Percentiles rank a stretch among this genome's conserved stretches.
Evolutionary conservation across 768 basidiomycete genomes (phyloP).

Genomic region (Boletus speciosus): DNA sequence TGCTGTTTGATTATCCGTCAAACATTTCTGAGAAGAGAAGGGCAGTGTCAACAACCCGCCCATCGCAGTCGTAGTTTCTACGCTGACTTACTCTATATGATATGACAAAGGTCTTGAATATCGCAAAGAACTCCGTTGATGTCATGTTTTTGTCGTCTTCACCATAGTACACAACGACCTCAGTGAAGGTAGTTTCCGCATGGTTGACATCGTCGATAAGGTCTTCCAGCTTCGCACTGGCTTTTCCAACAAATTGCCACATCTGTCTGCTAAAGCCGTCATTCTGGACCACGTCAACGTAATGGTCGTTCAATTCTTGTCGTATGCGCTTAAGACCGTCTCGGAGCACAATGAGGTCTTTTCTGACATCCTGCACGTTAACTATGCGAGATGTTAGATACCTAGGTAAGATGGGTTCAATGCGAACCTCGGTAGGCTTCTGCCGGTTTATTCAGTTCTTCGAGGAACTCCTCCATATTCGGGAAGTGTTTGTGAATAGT

Average conservation of each 20-base stretch:
- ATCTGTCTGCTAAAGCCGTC: constrained; percentile 88
- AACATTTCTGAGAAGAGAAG: constrained; percentile 68
- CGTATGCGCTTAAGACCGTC: constrained; percentile 77
- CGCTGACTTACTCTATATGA: constrained; percentile 69
- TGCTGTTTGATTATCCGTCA: constrained; percentile 68
- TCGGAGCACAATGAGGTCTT: constrained; percentile 66
- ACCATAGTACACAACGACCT: constrained; percentile 88
- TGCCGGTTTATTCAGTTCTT: constrained; percentile 84
- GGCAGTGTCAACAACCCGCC: not conserved
- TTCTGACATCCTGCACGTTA: constrained; percentile 82
- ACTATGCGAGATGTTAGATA: constrained; percentile 44
- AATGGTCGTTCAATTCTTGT: constrained; percentile 76
- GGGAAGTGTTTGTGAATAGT: constrained; percentile 87
- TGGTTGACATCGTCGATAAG: constrained; percentile 83
- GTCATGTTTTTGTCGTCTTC: constrained; percentile 87
- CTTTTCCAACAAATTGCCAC: constrained; percentile 84
- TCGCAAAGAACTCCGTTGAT: constrained; percentile 90
- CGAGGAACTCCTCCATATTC: constrained; percentile 81
- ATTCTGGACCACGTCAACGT: constrained; percentile 61
- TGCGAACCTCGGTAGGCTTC: constrained; percentile 85
- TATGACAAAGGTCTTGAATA: constrained; percentile 95
- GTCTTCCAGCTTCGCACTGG: constrained; percentile 72
- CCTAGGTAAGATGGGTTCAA: not conserved
- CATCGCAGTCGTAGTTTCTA: not conserved
- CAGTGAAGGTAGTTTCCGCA: constrained; percentile 78